Conservation (phyloP, 768 basidiomycete species). For the Kockovaella imperatae region DNA sequence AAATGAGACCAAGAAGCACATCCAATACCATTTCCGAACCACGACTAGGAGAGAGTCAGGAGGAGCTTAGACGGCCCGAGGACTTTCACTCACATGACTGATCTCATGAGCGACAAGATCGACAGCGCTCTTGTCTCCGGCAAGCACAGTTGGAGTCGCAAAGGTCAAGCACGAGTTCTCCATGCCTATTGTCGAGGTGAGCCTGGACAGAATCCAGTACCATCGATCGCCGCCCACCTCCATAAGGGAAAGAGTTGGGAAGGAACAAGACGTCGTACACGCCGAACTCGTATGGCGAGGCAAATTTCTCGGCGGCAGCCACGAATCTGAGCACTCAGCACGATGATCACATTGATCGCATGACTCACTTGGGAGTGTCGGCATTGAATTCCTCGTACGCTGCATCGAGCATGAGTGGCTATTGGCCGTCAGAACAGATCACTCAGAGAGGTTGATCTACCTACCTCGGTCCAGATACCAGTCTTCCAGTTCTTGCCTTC, state of each 20-base stretch:
- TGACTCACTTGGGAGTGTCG: constrained; percentile 63
- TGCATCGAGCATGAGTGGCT: constrained; percentile 64
- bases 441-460: not conserved
- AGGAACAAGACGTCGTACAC: constrained; percentile 84
- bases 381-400: constrained; percentile 82
- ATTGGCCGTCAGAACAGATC: not conserved
- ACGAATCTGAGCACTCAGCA: constrained; percentile 56
- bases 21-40: constrained; percentile 70
- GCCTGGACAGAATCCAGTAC: not conserved
- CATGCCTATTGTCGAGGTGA: constrained; percentile 43
- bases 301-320: constrained; percentile 63
- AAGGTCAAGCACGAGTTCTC: constrained; percentile 86
- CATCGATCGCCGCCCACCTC: constrained; percentile 59
- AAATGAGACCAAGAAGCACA: constrained; percentile 46
- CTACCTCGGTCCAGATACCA: constrained; percentile 80
- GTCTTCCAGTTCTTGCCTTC: constrained; percentile 66
- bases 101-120: constrained; percentile 74
- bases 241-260: constrained; percentile 87
- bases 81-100: constrained; percentile 47
- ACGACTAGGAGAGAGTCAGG: constrained; percentile 53
- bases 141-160: constrained; percentile 77
- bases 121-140: constrained; percentile 76
- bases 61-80: not conserved
- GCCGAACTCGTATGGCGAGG: constrained; percentile 70
- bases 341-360: not conserved